A percentile compares a stretch with the other conserved stretches of the same genome.
phyloP scores from a whole-genome alignment of 2,329 filamentous ascomycete genomes.

The Fusarium sp. region DNA sequence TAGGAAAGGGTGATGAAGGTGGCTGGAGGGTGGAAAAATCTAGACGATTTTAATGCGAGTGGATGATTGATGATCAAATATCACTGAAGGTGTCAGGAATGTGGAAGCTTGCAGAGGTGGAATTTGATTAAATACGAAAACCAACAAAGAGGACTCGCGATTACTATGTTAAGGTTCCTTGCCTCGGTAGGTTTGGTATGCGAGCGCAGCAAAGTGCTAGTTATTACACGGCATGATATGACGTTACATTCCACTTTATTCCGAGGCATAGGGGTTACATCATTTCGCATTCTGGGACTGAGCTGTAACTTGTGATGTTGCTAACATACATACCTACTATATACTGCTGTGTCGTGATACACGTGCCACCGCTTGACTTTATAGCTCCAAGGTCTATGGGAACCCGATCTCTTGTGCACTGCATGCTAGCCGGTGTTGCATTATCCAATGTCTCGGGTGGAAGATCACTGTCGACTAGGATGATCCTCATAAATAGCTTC shows the following conservation, averaged over 20 bases:
- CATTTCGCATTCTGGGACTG: neutral
- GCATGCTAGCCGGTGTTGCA: neutral
- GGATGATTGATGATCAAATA: conserved; percentile 10
- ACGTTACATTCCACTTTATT: conserved; percentile 20
- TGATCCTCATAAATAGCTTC: neutral
- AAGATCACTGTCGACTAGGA: neutral
- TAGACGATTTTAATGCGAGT: neutral
- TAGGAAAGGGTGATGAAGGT: conserved; percentile 13
- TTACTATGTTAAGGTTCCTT: neutral
- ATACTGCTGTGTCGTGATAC: neutral
- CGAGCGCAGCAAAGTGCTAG: neutral
- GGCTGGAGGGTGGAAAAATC: conserved; percentile 26
- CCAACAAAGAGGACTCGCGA: neutral
- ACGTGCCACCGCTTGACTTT: neutral
- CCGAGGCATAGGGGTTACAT: neutral
- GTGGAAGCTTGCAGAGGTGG: conserved; percentile 9
- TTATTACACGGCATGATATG: conserved; percentile 5
- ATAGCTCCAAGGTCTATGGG: neutral
- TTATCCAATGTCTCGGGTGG: neutral
- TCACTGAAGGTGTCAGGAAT: conserved; percentile 4
- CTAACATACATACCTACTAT: neutral
- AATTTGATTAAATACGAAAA: neutral
- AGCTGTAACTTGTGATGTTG: neutral
- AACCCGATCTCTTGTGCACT: neutral
- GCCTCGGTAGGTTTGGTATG: conserved; percentile 5